Percentiles rank a stretch among this genome's conserved stretches.
Evolutionary conservation across 2,329 filamentous ascomycete species (phyloP).

Genomic region (Tolypocladium inflatum): DNA sequence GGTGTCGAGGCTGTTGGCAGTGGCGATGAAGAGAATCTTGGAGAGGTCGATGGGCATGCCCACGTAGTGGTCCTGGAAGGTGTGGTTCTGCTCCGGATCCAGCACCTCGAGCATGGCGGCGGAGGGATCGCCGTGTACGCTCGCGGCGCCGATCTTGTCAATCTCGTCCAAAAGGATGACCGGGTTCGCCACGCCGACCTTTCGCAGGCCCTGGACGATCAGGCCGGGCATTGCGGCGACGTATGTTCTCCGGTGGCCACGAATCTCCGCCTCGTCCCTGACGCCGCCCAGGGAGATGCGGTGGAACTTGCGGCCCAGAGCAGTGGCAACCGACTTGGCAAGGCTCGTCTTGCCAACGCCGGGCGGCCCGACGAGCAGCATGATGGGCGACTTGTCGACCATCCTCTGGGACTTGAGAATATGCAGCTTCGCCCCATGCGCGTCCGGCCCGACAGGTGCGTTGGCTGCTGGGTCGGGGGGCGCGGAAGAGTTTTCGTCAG

Average conservation of each 20-base stretch:
- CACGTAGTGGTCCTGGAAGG: constrained; percentile 92
- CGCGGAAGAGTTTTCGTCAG: constrained; percentile 10
- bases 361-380: constrained; percentile 85
- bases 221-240: constrained; percentile 98
- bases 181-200: constrained; percentile 90
- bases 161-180: constrained; percentile 96
- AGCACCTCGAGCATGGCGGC: constrained; percentile 97
- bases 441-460: constrained; percentile 14
- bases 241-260: constrained; percentile 89
- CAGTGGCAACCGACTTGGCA: constrained; percentile 84
- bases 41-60: constrained; percentile 92
- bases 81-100: constrained; percentile 93
- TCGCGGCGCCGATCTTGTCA: constrained; percentile 87
- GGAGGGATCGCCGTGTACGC: constrained; percentile 89
- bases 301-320: constrained; percentile 91
- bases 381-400: constrained; percentile 91
- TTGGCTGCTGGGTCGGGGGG: constrained; percentile 8
- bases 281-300: constrained; percentile 94
- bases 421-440: constrained; percentile 54
- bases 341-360: constrained; percentile 95
- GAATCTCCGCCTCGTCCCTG: constrained; percentile 91
- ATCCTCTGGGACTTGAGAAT: constrained; percentile 73
- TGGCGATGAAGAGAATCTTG: constrained; percentile 96
- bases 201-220: constrained; percentile 87
- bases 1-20: constrained; percentile 87